Conservation (phyloP, 768 basidiomycete genomes). For the Tricholomella constricta region DNA sequence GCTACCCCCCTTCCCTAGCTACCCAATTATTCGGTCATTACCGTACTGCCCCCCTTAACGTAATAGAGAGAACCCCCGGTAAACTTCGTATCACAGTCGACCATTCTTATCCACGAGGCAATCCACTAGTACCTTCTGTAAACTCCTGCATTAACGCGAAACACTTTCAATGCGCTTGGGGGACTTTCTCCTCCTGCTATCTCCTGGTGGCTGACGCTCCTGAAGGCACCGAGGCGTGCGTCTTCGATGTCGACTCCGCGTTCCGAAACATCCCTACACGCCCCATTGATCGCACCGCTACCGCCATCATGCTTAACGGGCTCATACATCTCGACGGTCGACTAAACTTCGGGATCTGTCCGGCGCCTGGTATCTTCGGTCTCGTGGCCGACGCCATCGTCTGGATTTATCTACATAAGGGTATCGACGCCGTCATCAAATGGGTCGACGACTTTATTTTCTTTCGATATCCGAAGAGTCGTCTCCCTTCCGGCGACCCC, state of each 20-base stretch:
- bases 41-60: background rate
- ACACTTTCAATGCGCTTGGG: background rate
- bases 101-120: background rate
- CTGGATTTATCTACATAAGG: background rate
- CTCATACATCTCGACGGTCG: background rate
- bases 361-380: background rate
- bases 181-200: background rate
- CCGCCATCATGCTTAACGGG: background rate
- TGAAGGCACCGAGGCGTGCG: background rate
- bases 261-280: background rate
- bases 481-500: background rate
- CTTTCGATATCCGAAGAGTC: background rate
- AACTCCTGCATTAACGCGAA: background rate
- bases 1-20: background rate
- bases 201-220: background rate
- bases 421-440: background rate
- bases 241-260: background rate
- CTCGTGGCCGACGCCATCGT: background rate
- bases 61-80: background rate
- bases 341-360: background rate
- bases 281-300: background rate
- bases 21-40: background rate
- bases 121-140: background rate
- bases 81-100: constrained; percentile 2
- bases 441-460: background rate